Evolutionary conservation across 2,329 filamentous ascomycete genomes (phyloP), one percentile per base, ranked within the genome.

Genomic region (Aspergillus thermomutatus): DNA sequence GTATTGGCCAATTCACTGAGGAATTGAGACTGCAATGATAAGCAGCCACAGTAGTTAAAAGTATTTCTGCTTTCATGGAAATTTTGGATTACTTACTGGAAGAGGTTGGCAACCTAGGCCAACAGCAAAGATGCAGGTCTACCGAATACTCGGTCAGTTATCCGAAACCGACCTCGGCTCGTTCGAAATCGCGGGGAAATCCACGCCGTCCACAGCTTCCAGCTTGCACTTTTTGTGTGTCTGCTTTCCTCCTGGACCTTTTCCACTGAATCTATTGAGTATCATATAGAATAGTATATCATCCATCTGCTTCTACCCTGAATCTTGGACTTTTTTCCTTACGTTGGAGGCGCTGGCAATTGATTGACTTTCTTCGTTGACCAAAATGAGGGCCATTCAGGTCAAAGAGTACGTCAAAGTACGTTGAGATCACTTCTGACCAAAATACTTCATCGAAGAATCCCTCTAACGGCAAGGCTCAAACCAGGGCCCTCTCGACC

Each of bases 321-420:
- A 48, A 49, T 27, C 31, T 3, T 28, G 27, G 5, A 23, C 10
- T 17, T 14, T 37, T 25, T 26, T n/a, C n/a, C n/a, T n/a, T 25
- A 17, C 14, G 14, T n/a, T 17, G 21, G 21, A 37, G 21, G 23
- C 10, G 23, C 25, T 51, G 19, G 14, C 21, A n/a, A 46, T 31
- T 25, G 19, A 27, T 21, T 25, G 4, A 47, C 26, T 49, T 40
- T 43, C 14, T 43, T 26, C 40, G 31, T n/a, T 37, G 14, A 34
- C 25, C 66, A 86, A 62, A 52, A 93, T 93, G 90, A 86, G 85
- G 65, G 90, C 85, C 66, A 90, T 92, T 56, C 85, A 91, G 72
- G 77, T 92, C 56, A 84, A 80, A 63, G 78, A 89, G 81, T 91
- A 91, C 69, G 86, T 91, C 75, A 87, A 89, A 79, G 88, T 89